Evolutionary conservation across 2,329 filamentous ascomycete species (phyloP).

Genomic region (Fusarium dimerum): DNA sequence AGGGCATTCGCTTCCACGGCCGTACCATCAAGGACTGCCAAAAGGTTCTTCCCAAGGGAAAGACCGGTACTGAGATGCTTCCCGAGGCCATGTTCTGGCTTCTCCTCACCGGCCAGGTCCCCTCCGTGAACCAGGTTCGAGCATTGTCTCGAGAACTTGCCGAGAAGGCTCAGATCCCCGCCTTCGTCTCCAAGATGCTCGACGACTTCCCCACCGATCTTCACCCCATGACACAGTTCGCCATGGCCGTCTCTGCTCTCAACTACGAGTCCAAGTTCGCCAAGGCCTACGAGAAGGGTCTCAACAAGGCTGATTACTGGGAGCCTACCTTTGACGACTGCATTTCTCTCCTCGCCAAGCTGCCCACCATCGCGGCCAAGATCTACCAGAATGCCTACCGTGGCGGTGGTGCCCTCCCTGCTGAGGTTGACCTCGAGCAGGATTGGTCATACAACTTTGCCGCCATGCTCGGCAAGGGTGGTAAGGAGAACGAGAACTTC

Average conservation of each 20-base stretch:
- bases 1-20: conserved; percentile 97
- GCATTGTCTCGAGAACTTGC: conserved; percentile 99
- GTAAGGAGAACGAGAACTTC: conserved; percentile 79
- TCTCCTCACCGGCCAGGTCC: conserved; percentile 95
- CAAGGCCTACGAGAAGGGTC: conserved; percentile 98
- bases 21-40: conserved; percentile 98
- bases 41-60: conserved; percentile 88
- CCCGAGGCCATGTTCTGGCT: conserved; percentile 99
- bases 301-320: conserved; percentile 99
- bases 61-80: conserved; percentile 91
- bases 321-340: conserved; percentile 98
- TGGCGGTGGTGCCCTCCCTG: conserved; percentile 93
- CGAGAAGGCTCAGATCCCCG: conserved; percentile 93
- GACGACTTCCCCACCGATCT: conserved; percentile 99
- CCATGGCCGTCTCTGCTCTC: conserved; percentile 93
- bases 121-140: conserved; percentile 96
- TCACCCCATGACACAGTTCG: conserved; percentile 99
- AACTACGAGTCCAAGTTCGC: conserved; percentile 98
- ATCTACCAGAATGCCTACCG: conserved; percentile 99
- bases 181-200: conserved; percentile 98
- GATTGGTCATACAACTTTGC: conserved; percentile 99
- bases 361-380: conserved; percentile 94
- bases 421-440: conserved; percentile 91
- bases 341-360: conserved; percentile 99
- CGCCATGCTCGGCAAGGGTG: conserved; percentile 96